Conservation (phyloP, 1,139 yeast species). For the Eremothecium cymbalariae region DNA sequence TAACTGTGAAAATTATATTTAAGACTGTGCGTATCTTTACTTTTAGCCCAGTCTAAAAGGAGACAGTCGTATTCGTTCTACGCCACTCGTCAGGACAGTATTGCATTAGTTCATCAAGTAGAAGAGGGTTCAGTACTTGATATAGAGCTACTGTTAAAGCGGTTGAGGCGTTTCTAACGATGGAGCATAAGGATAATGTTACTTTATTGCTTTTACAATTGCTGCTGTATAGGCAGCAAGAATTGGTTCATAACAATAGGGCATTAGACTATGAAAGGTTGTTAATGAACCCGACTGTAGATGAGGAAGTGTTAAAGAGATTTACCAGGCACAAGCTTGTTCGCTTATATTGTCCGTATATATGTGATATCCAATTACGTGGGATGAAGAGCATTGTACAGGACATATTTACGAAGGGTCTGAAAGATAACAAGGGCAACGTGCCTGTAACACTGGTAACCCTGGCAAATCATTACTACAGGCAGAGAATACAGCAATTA, state of each 20-base stretch:
- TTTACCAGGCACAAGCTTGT: slow-evolving; percentile 23
- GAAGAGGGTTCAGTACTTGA: no score
- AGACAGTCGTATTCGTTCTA: no score
- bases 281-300: slow-evolving; percentile 24
- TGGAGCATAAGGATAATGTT: slow-evolving; percentile 16
- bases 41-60: no score
- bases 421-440: slow-evolving; percentile 10
- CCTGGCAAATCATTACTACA: slow-evolving; percentile 27
- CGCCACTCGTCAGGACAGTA: no score
- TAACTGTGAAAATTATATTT: no score
- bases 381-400: slow-evolving; percentile 18
- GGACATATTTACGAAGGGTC: slow-evolving; percentile 19
- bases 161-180: no score
- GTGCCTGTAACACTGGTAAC: slow-evolving; percentile 18
- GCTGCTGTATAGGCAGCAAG: slow-evolving; percentile 25
- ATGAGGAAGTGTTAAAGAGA: slow-evolving; percentile 16
- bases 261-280: slow-evolving; percentile 15
- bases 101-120: no score
- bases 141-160: no score
- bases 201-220: slow-evolving; percentile 25
- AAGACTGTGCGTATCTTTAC: no score
- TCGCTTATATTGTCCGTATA: slow-evolving; percentile 21
- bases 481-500: slow-evolving; percentile 20
- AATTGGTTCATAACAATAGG: slow-evolving; percentile 18
- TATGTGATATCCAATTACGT: slow-evolving; percentile 17